Evolutionary conservation across 495 filamentous ascomycete species (phyloP), one percentile per base, ranked within the genome.

Genomic region (Podospora fimiseda): DNA sequence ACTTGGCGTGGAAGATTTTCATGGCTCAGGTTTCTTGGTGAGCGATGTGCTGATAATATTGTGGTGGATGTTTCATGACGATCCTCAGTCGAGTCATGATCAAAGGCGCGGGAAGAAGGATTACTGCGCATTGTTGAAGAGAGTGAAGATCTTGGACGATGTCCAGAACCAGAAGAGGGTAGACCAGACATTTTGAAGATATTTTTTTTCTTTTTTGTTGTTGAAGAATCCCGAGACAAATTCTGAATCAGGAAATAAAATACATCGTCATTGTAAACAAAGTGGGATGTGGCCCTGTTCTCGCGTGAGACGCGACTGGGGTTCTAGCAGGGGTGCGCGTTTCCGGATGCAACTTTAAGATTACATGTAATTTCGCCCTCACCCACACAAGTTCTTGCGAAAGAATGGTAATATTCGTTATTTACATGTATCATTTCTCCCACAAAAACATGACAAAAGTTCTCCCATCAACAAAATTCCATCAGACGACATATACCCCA

Each of bases 241-340:
- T 5, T 33, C 27, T 33, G 27, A 11, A 6, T 33, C 11, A 11
- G 27, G 27, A 33, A 33, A 15, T 47, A n/a, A 22, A 15, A 47
- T 47, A 24, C 23, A 24, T 30, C 11, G 23, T 47, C 21, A 14
- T 47, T 47, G 44, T 47, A 47, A 20, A 47, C 21, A 20, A 47
- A 47, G 20, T 24, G 23, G 23, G 23, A 22, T 22, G 19, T 44
- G n/a, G 19, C 14, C 14, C 22, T 7, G 5, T 3, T 47, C 33
- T 9, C 24, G 43, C 18, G 43, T 22, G 43, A 19, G 44, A 19
- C 44, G 44, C 44, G 44, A 47, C 44, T 33, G 44, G 16, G 44
- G 27, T 47, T 47, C 16, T 15, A 23, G 23, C 44, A 47, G 44
- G 44, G 44, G 23, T 47, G 24, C 44, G 44, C 44, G 44, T 47